These are phyloP conservation scores for Gypsophila paniculata DNA, from an alignment of 179 eudicot species.

Conservation along the genomic window DNA sequence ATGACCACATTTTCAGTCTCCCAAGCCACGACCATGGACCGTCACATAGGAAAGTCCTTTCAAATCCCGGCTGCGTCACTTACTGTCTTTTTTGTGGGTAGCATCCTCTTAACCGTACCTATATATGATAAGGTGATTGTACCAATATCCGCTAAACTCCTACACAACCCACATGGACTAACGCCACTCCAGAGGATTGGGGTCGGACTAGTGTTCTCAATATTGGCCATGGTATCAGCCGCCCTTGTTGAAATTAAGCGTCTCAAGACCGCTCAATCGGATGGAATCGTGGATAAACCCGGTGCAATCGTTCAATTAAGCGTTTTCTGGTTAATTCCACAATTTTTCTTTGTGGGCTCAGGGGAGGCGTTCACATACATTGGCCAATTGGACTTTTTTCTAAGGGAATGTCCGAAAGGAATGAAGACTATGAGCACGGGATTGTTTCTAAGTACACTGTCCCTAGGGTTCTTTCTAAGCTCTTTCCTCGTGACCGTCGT, in stretches of 20 bases:
- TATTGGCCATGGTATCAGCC: constrained; percentile 61
- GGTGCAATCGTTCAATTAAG: constrained; percentile 46
- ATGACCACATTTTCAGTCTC: constrained; percentile 75
- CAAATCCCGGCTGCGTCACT: constrained; percentile 71
- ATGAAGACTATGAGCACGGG: constrained; percentile 73
- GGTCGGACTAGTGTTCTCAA: constrained; percentile 63
- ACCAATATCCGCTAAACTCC: constrained; percentile 42
- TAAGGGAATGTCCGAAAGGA: constrained; percentile 66
- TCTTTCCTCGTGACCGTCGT: constrained; percentile 58
- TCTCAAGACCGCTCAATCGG: constrained; percentile 24
- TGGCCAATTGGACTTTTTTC: constrained; percentile 68
- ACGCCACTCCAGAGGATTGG: constrained; percentile 65
- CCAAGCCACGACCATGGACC: constrained; percentile 79
- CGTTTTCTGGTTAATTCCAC: constrained; percentile 64
- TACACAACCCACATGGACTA: constrained; percentile 58
- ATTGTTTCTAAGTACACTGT: constrained; percentile 54
- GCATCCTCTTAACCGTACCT: constrained; percentile 61
- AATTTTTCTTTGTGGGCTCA: constrained; percentile 63
- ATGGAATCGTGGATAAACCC: constrained; percentile 40
- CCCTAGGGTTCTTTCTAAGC: constrained; percentile 64
- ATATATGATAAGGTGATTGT: constrained; percentile 59
- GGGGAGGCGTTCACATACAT: constrained; percentile 78
- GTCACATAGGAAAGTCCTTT: constrained; percentile 45
- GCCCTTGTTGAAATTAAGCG: constrained; percentile 60
- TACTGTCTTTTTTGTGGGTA: constrained; percentile 58